Base-by-base conservation (phyloP, 1,284 basidiomycete species). In the Microbotryum silenes-acaulis region DNA sequence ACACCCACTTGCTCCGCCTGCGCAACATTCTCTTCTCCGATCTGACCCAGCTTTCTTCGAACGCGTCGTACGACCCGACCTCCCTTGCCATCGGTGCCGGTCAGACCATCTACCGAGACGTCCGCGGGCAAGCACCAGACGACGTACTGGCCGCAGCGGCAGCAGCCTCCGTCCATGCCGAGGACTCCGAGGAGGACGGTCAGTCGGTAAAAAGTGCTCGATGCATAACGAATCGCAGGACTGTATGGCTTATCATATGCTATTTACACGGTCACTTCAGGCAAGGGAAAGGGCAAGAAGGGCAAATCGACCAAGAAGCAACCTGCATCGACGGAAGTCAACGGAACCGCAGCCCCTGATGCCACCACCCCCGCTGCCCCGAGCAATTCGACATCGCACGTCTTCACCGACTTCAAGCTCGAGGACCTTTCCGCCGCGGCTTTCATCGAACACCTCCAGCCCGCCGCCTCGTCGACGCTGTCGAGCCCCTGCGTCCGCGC, bases 401-500 rank as follows among this genome's bases (percentile, higher is more conserved):
- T 60, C 25, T 68, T 68, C 54, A 50, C 62, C 33, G 21, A 57
- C 56, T 68, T 57, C 50, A 55, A 54, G 10, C 21, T 57, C 47
- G 58, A 58, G 9, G 53, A 57, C 27, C 51, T 66, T 37, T 48
- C 37, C 53, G 25, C 63, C 31, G 44, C 25, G 48, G n/a, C 16
- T n/a, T 58, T 53, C 53, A 47, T 62, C 18, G 14, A 56, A 21
- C 57, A 62, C 53, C 51, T 68, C 45, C 6, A 47, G 3, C 47
- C 60, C 0, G 56, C 59, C 31, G 50, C 62, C 6, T 59, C 64
- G 9, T 54, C 60, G 20, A 31, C 64, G 20, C 49, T 56, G 33
- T 42, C 60, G 18, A 60, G 62, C 2, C 64, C 64, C 16, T 66
- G 70, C 72, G 75, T 82, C 48, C 77, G 76, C 62, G 72, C 76